Base-by-base conservation (phyloP, 2,329 filamentous ascomycete genomes). In the Calonectria montana region DNA sequence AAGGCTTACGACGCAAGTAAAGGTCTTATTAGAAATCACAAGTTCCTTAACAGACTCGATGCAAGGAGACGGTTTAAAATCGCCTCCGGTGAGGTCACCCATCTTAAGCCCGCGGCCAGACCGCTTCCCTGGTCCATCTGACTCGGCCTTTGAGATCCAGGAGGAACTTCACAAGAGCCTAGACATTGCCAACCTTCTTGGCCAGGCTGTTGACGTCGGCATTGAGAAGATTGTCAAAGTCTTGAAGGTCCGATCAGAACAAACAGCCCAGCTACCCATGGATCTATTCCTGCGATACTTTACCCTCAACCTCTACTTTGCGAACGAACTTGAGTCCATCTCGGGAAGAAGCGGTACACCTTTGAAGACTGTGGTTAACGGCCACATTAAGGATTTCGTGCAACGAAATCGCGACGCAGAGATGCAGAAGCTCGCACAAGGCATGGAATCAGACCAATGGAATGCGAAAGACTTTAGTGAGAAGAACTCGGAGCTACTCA, bases 11-110 rank as follows among this genome's bases (percentile, higher is more conserved):
- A 96, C 95, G 0, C 96, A 98, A 81, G 94, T 97, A 67, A 99
- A 99, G 82, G 92, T 98, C 12, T 85, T 99, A n/a, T 88, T 99
- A 12, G 97, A 99, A 82, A 94, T 98, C 23, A 97, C 96, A 1
- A 98, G 95, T 81, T 92, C 91, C 15, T 88, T 94, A 64, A 87
- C 89, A 16, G 85, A 88, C 25, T 79, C 80, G 47, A 79, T 79
- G 69, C 76, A 71, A 74, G 83, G 76, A 2, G 83, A 85, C 15
- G 86, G 84, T 7, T 70, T 87, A 43, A 86, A 84, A 70, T 89
- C 88, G 9, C 87, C 88, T 1, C 84, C 85, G 1, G 70, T 87
- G 12, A 85, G 85, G 74, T 91, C 89, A 4, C 89, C 89, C 0
- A 82, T 89, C 2, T 84, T 87, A 47, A 91, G 89, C 70, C 89